Conservation (phyloP, 345 rosid genomes). For the Luvunga scandens region DNA sequence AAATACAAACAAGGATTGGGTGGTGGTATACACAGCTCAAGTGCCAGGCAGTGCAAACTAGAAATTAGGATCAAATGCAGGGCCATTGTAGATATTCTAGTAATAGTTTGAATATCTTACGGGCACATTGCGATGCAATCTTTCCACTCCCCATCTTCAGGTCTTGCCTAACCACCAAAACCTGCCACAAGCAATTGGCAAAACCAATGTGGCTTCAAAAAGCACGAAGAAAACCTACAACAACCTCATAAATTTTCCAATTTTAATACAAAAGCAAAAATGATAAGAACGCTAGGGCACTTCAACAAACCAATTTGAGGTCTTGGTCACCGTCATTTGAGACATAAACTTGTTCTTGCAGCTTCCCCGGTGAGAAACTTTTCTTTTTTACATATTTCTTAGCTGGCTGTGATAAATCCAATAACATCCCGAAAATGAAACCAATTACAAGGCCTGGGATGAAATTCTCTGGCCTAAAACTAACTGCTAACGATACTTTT, state of each 20-base stretch:
- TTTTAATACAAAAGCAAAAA: neutral
- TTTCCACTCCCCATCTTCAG: conserved; percentile 87
- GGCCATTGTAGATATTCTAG: neutral
- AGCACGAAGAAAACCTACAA: neutral
- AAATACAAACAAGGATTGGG: neutral
- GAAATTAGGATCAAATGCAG: neutral
- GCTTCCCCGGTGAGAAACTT: conserved; percentile 55
- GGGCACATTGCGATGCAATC: conserved; percentile 89
- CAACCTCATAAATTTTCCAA: neutral
- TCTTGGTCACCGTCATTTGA: conserved; percentile 50
- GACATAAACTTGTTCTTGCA: conserved; percentile 35
- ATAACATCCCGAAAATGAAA: conserved; percentile 71
- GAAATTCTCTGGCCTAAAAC: conserved; percentile 77
- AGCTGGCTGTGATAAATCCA: conserved; percentile 62
- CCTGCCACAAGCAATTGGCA: conserved; percentile 44
- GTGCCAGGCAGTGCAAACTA: neutral
- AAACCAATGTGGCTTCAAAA: conserved; percentile 9
- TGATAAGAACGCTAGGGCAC: neutral
- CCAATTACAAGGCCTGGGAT: conserved; percentile 82
- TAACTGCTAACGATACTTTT: conserved; percentile 48
- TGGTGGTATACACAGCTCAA: neutral
- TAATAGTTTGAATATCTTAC: conserved; percentile 37
- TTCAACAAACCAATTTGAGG: conserved; percentile 67
- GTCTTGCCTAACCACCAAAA: conserved; percentile 88
- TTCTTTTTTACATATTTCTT: conserved; percentile 45